phyloP scores from a whole-genome alignment of 345 rosid genomes.

The Euphorbia pulcherrima region DNA sequence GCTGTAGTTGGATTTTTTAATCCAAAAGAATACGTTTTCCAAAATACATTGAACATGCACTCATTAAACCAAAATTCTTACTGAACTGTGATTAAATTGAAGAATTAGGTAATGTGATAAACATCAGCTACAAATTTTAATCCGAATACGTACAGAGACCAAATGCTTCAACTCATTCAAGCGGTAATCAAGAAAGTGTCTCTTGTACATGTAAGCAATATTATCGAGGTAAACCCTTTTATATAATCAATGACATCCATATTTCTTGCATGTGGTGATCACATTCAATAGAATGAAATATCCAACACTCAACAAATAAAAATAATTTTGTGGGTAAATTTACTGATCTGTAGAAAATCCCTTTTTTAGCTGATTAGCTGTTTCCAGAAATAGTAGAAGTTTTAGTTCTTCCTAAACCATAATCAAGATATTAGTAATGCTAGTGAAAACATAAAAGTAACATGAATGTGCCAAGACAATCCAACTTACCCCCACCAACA shows the following conservation, averaged over 20 bases:
- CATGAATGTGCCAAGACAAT: background rate
- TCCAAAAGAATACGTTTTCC: no score
- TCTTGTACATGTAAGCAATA: no score
- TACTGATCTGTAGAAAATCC: background rate
- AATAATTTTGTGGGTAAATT: background rate
- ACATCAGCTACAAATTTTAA: no score
- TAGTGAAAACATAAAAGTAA: background rate
- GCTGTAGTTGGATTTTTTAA: no score
- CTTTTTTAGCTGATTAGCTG: background rate
- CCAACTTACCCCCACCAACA: slow-evolving; percentile 81
- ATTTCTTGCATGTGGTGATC: background rate
- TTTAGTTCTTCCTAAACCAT: background rate
- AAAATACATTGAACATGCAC: no score
- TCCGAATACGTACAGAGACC: no score
- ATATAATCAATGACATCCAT: background rate
- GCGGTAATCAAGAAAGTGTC: no score
- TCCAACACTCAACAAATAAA: background rate
- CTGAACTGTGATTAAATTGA: no score
- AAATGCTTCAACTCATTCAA: no score
- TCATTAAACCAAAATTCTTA: no score
- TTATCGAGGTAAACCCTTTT: no score
- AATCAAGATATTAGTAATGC: background rate
- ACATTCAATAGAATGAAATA: background rate
- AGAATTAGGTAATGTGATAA: no score
- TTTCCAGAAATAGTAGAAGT: background rate